phyloP scores from a whole-genome alignment of 192 early-diverging fungal species.

The Podochytrium sp. region DNA sequence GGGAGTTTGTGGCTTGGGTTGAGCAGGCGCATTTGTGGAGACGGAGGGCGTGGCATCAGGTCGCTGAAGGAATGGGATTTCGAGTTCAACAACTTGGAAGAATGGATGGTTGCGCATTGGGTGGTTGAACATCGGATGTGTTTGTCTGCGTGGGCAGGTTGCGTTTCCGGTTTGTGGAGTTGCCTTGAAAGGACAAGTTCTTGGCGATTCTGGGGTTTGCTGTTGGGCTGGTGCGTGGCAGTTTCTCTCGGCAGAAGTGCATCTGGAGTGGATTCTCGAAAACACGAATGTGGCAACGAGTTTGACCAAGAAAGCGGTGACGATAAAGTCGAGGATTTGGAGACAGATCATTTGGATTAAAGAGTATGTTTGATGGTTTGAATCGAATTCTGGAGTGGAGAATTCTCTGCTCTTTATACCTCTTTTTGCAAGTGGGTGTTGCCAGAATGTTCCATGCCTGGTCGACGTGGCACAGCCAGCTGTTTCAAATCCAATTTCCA shows the following conservation, averaged over 20 bases:
- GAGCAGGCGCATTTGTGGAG: not conserved
- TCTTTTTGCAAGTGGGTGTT: no score
- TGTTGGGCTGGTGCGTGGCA: not conserved
- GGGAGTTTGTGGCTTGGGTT: no score
- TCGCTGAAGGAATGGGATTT: not conserved
- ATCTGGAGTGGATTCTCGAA: not conserved
- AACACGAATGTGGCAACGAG: not conserved
- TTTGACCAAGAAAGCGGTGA: not conserved
- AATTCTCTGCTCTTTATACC: no score
- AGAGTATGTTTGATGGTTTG: no score
- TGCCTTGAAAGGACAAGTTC: not conserved
- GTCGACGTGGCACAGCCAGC: no score
- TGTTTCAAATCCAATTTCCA: no score
- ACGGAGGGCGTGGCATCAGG: not conserved
- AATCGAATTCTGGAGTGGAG: no score
- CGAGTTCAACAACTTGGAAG: not conserved
- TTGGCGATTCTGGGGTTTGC: no score
- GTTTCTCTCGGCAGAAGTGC: not conserved
- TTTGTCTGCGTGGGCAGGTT: no score
- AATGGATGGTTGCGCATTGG: not conserved
- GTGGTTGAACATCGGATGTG: no score
- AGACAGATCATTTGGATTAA: slow-evolving; percentile 19
- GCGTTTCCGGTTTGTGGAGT: no score
- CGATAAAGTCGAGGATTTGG: not conserved
- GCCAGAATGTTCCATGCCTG: no score